Conservation (phyloP, 345 rosid genomes). For the Eucalyptus camaldulensis region DNA sequence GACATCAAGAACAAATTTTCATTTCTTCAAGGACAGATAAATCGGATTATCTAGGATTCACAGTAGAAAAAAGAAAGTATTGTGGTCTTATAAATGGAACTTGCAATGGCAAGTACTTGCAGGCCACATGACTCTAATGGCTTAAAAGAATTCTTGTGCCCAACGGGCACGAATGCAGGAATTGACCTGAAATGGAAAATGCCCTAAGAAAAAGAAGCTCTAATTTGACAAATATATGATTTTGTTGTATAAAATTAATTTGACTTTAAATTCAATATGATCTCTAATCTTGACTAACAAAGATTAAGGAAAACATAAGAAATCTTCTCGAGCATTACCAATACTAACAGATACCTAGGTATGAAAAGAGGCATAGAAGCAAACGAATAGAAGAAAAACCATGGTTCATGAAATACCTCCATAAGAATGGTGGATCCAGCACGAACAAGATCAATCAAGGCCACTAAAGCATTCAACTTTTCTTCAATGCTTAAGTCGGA, state of each 20-base stretch:
- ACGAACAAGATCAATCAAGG: constrained; percentile 70
- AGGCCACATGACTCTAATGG: neutral
- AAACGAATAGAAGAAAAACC: neutral
- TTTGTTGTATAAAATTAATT: neutral
- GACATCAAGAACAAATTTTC: neutral
- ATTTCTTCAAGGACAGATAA: neutral
- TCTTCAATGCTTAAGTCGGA: constrained; percentile 77
- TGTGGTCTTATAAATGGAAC: neutral
- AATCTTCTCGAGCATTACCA: neutral
- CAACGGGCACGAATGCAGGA: neutral
- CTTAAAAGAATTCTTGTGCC: neutral
- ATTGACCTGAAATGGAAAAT: neutral
- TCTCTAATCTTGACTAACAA: neutral
- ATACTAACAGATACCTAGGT: neutral
- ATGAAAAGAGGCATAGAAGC: neutral
- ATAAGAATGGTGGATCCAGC: constrained; percentile 66
- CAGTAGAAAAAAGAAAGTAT: neutral
- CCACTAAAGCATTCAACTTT: constrained; percentile 73
- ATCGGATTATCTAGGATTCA: neutral
- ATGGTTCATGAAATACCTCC: constrained; percentile 36
- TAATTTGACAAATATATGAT: neutral
- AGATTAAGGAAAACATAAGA: neutral
- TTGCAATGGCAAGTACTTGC: neutral
- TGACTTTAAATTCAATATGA: neutral
- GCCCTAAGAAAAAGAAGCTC: neutral